Conservation (phyloP, 1,139 yeast genomes). For the Zygoascus hellenicus region DNA sequence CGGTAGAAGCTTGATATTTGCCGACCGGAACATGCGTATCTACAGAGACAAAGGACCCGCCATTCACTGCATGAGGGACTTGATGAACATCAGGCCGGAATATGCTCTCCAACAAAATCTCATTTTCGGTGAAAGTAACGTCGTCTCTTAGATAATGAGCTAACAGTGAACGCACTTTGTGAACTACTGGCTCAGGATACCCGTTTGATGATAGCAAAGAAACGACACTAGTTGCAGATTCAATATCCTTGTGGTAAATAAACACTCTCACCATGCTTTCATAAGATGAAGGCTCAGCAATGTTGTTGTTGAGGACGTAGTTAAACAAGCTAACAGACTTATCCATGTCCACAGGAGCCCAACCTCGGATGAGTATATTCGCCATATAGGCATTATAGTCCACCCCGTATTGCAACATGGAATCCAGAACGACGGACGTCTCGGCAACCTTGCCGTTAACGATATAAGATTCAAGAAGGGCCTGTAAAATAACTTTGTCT, state of each 20-base stretch:
- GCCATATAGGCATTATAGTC: constrained; percentile 36
- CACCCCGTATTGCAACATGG: constrained; percentile 34
- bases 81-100: constrained; percentile 24
- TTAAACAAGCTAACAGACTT: constrained; percentile 34
- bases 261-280: constrained; percentile 36
- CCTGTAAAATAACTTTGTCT: constrained; percentile 37
- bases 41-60: no score
- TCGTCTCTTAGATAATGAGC: constrained; percentile 1
- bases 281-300: constrained; percentile 36
- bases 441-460: constrained; percentile 30
- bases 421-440: constrained; percentile 31
- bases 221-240: constrained; percentile 27
- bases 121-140: constrained; percentile 5
- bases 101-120: constrained; percentile 22
- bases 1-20: background rate
- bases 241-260: constrained; percentile 25
- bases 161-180: constrained; percentile 22
- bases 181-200: constrained; percentile 32
- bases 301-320: constrained; percentile 22
- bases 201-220: constrained; percentile 25
- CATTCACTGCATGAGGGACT: background rate
- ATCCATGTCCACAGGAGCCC: constrained; percentile 32
- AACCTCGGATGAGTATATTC: constrained; percentile 35
- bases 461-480: constrained; percentile 37
- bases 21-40: background rate